A percentile compares a stretch with the other conserved stretches of the same genome.
Evolutionary conservation across 495 filamentous ascomycete genomes (phyloP).

Genomic region (Aspergillus cavernicola): DNA sequence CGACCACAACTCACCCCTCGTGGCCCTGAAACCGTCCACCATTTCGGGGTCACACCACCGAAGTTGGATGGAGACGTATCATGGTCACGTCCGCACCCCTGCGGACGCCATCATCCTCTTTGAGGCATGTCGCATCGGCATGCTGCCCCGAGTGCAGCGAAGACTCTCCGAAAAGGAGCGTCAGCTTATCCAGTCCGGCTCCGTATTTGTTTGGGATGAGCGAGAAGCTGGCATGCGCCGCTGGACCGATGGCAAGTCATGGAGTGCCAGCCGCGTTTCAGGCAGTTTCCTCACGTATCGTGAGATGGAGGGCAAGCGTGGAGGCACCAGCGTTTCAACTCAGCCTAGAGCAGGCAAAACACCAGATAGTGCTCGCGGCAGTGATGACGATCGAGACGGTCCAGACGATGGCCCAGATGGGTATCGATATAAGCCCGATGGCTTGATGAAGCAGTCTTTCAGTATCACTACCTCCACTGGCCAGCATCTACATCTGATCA

Average conservation of each 20-base stretch:
- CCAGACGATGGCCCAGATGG: slow-evolving; percentile 86
- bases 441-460: slow-evolving; percentile 98
- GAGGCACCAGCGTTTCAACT: slow-evolving; percentile 53
- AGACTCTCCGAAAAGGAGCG: slow-evolving; percentile 95
- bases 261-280: slow-evolving; percentile 96
- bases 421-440: slow-evolving; percentile 95
- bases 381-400: slow-evolving; percentile 72
- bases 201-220: slow-evolving; percentile 99
- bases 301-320: slow-evolving; percentile 97
- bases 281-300: slow-evolving; percentile 97
- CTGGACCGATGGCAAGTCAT: slow-evolving; percentile 99
- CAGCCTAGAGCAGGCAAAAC: slow-evolving; percentile 66
- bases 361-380: slow-evolving; percentile 71
- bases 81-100: slow-evolving; percentile 87
- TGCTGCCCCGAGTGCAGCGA: slow-evolving; percentile 87
- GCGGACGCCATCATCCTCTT: slow-evolving; percentile 95
- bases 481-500: slow-evolving; percentile 94
- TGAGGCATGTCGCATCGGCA: slow-evolving; percentile 87
- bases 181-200: slow-evolving; percentile 89
- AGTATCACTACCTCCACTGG: slow-evolving; percentile 90
- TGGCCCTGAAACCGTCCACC: slow-evolving; percentile 30
- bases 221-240: slow-evolving; percentile 95
- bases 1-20: slow-evolving; percentile 12
- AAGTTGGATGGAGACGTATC: slow-evolving; percentile 86
- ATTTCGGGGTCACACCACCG: slow-evolving; percentile 25